phyloP scores from a whole-genome alignment of 257 asterid genomes.

The Leonotis leonurus region DNA sequence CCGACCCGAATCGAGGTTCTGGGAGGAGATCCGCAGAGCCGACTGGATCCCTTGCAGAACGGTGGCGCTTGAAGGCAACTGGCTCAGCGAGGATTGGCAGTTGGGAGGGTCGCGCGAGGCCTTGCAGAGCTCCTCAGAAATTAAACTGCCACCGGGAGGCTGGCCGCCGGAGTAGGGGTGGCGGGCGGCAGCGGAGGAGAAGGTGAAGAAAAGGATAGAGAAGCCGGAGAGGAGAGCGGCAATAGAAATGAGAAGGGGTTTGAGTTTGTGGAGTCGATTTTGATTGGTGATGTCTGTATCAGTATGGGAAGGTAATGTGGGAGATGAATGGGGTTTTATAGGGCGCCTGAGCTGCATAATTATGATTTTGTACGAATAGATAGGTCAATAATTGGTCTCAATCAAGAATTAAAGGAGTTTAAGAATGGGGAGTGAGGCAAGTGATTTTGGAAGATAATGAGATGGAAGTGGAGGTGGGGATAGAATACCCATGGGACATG shows the following conservation, averaged over 20 bases:
- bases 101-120: neutral
- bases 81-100: neutral
- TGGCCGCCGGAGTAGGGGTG: neutral
- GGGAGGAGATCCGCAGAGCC: neutral
- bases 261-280: neutral
- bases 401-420: neutral
- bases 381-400: neutral
- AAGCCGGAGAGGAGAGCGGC: conserved; percentile 6
- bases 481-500: conserved; percentile 2
- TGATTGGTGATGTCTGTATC: neutral
- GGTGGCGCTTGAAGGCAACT: neutral
- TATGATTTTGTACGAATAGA: neutral
- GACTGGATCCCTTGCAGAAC: neutral
- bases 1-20: neutral
- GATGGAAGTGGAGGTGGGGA: conserved; percentile 12
- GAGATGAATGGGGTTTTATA: neutral
- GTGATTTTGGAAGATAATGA: conserved; percentile 1
- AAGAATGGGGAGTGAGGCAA: neutral
- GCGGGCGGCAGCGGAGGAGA: conserved; percentile 16
- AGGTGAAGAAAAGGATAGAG: neutral
- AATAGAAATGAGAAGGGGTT: neutral
- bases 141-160: neutral
- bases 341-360: conserved; percentile 18
- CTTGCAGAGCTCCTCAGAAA: conserved; percentile 8
- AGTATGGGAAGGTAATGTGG: neutral